These are phyloP conservation scores for Leccinum disarticulatum DNA, from an alignment of 768 basidiomycete species.

Conservation along the genomic window DNA sequence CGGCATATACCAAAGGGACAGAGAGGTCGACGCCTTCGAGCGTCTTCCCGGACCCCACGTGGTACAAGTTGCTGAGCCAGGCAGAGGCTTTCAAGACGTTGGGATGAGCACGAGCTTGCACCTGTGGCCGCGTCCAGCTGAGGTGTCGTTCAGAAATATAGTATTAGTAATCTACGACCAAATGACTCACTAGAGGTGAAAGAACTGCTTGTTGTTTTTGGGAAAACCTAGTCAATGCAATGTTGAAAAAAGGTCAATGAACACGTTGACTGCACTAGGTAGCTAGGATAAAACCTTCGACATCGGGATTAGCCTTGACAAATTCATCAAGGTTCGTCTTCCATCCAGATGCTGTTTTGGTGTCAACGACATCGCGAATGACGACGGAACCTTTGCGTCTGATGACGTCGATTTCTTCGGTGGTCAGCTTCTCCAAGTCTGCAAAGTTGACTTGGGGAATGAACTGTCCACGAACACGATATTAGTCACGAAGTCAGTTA, in stretches of 20 bases:
- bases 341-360: conserved; percentile 56
- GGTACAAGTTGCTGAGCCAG: conserved; percentile 67
- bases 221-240: conserved; percentile 45
- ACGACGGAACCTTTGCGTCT: conserved; percentile 59
- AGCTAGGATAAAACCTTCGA: conserved; percentile 42
- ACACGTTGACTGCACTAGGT: background rate
- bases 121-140: conserved; percentile 55
- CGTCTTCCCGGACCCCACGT: conserved; percentile 27
- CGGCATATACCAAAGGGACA: conserved; percentile 67
- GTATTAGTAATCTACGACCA: background rate
- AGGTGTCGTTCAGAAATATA: background rate
- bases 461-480: conserved; percentile 36
- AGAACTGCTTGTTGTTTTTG: conserved; percentile 63
- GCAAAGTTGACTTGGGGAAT: conserved; percentile 63
- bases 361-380: conserved; percentile 59
- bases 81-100: conserved; percentile 55
- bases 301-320: conserved; percentile 53
- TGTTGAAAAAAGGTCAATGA: background rate
- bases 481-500: background rate
- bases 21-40: conserved; percentile 58
- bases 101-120: conserved; percentile 68
- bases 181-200: conserved; percentile 60
- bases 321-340: conserved; percentile 56
- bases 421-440: conserved; percentile 47
- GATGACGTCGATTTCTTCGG: conserved; percentile 48